Percentiles rank a stretch among this genome's conserved stretches.
Conservation (phyloP, 108 stramenopile genomes). For the Aureococcus anophagefferens region DNA sequence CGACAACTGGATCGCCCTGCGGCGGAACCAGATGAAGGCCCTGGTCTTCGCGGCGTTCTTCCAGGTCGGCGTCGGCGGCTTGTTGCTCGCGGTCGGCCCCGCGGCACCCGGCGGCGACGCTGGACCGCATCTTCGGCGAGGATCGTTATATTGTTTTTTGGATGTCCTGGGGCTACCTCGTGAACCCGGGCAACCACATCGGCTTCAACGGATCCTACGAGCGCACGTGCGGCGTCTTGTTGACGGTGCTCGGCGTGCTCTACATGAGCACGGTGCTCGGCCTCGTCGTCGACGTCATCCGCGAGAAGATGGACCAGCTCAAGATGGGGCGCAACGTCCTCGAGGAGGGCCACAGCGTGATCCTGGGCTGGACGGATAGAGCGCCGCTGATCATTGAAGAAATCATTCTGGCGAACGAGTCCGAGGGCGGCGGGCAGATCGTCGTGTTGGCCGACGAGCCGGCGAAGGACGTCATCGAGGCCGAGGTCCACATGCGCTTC, state of each 20-base stretch:
- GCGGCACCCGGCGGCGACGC: neutral
- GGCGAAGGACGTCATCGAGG: slow-evolving; percentile 21
- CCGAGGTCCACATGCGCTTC: slow-evolving; percentile 7
- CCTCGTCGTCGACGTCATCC: slow-evolving; percentile 36
- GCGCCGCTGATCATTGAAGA: slow-evolving; percentile 35
- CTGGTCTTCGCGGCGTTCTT: neutral
- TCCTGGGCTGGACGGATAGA: slow-evolving; percentile 40
- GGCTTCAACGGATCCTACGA: too few relatives aligned
- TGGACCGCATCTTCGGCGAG: neutral
- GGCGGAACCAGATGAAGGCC: too few relatives aligned
- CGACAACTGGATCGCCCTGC: too few relatives aligned
- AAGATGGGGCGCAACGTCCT: slow-evolving; percentile 41
- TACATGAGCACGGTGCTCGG: slow-evolving; percentile 45
- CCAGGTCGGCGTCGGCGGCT: neutral
- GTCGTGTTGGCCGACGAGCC: slow-evolving; percentile 29
- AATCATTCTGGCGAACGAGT: slow-evolving; percentile 37
- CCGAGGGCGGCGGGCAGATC: slow-evolving; percentile 38
- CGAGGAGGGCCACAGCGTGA: slow-evolving; percentile 33
- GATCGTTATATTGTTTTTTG: too few relatives aligned
- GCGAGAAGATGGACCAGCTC: slow-evolving; percentile 33
- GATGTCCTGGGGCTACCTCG: too few relatives aligned
- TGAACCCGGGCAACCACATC: too few relatives aligned
- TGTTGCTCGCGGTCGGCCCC: neutral
- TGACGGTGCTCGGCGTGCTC: slow-evolving; percentile 38
- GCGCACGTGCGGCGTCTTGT: slow-evolving; percentile 22